Evolutionary conservation across 768 basidiomycete genomes (phyloP).

Genomic region (Gyrodon lividus): DNA sequence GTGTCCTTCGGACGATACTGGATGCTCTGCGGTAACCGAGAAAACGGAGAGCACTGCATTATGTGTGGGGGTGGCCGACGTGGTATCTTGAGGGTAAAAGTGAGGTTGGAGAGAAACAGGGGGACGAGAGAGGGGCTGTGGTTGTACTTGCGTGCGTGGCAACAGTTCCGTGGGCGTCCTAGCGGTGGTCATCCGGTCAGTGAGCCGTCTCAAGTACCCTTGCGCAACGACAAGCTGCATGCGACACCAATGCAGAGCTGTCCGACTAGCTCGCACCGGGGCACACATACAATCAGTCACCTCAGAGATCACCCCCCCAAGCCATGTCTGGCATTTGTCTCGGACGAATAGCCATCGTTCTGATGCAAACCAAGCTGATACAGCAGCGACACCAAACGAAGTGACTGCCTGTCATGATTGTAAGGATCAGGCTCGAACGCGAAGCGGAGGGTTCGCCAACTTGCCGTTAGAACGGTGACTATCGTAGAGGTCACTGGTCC

Average conservation of each 20-base stretch:
- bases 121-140: constrained; percentile 15
- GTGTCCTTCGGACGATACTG: constrained; percentile 24
- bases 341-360: constrained; percentile 49
- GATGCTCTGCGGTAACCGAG: constrained; percentile 29
- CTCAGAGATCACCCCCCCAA: constrained; percentile 42
- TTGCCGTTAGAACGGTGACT: constrained; percentile 71
- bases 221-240: constrained; percentile 16
- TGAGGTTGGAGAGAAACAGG: constrained; percentile 12
- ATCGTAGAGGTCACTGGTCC: constrained; percentile 60
- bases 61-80: constrained; percentile 14
- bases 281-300: constrained; percentile 25
- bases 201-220: constrained; percentile 24
- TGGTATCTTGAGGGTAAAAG: constrained; percentile 24
- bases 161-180: constrained; percentile 21
- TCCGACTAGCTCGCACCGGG: constrained; percentile 23
- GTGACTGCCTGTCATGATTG: constrained; percentile 31
- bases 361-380: constrained; percentile 53
- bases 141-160: constrained; percentile 18
- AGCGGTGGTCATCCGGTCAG: constrained; percentile 24
- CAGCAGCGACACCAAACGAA: constrained; percentile 46
- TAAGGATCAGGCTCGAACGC: constrained; percentile 8
- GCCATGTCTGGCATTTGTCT: constrained; percentile 51
- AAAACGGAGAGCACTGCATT: constrained; percentile 25
- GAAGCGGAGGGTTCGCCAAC: constrained; percentile 4
- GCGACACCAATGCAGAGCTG: constrained; percentile 26